Evolutionary conservation across 768 basidiomycete species (phyloP), one percentile per base, ranked within the genome.

Genomic region (Neoboletus subvelutipes): DNA sequence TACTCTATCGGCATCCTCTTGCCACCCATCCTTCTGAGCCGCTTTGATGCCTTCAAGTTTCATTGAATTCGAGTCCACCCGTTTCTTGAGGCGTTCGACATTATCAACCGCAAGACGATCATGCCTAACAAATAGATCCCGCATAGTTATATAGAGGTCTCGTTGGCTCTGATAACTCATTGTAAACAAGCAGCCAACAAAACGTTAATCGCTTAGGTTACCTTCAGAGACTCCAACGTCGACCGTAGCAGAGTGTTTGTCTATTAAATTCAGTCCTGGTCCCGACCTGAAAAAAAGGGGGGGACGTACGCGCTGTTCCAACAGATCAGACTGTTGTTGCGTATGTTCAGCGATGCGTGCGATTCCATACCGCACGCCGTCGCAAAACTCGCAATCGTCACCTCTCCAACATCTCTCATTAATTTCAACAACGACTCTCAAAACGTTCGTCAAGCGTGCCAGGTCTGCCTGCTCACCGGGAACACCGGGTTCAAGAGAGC

Each of bases 21-120:
- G 83, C 92, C 92, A 96, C 12, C 87, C 84, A 5, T 92, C 89
- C 69, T 88, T 95, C 68, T 83, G 80, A 0, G 80, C 81, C 9
- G 78, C 75, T 52, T 87, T 85, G 56, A 90, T 80, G 1, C 79
- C 80, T 65, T 95, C 91, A 39, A 95, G 79, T 70, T 92, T 94
- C 61, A 83, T 73, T 3, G 86, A 83, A 52, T 82, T 89, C 0
- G 76, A 75, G 55, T 95, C 93, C 33, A 95, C 86, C 36, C 92
- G 87, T 67, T 92, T 95, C 73, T 87, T 87, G 56, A 98, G 76
- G 36, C 88, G 81, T 56, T 97, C 94, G 2, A 94, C 92, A 60
- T 90, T 86, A 67, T 98, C 96, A 39, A 85, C 80, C 0, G 93
- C 92, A 42, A 95, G 80, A n/a, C 92, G 85, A 60, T 95, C 93